Evolutionary conservation across 1,139 yeast species (phyloP), one percentile per base, ranked within the genome.

Genomic region (Debaryomyces fabryi): DNA sequence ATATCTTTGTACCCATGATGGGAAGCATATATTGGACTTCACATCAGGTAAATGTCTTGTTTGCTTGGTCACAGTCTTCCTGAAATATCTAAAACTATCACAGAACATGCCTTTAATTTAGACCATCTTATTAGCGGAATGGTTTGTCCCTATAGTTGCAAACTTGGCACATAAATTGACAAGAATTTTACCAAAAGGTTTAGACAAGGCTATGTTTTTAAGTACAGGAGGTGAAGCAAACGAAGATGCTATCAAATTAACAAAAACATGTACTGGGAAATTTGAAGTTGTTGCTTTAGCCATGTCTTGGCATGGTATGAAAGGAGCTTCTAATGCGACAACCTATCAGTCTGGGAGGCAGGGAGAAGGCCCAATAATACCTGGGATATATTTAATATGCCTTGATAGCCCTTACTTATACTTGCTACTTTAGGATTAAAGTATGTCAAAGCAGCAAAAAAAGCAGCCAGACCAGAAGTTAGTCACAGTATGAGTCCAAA

Each of bases 381-480:
- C n/a, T 62, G 10, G 64, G 64, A 74, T 20, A 90, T 72, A 29
- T 82, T 72, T 10, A 86, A 79, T 47, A 88, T 82, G 5, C 86
- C 89, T 50, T 81, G 87, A 55, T 87, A 81, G 5, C 98, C 89
- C 38, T 86, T 81, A 10, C 89, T 96, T 56, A 89, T 79, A 32
- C 89, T 86, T 18, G 92, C 68, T 23, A 78, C 76, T 59, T 86
- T 87, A 2, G 98, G 97, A 58, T 87, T 85, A 55, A 74, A 78
- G 56, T 83, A 78, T 33, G 85, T 79, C 63, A 92, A 69, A 12
- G 88, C 82, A 2, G 91, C 97, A 58, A 78, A 81, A 64, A 88
- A 89, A 0, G 97, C 96, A 46, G 89, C 75, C 37, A 90, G 68
- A 0, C 98, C 98, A 0, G 92, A 85, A 38, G 63, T 90, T 92